Evolutionary conservation across 495 filamentous ascomycete genomes (phyloP), one percentile per base, ranked within the genome.

Genomic region (Neurospora discreta): DNA sequence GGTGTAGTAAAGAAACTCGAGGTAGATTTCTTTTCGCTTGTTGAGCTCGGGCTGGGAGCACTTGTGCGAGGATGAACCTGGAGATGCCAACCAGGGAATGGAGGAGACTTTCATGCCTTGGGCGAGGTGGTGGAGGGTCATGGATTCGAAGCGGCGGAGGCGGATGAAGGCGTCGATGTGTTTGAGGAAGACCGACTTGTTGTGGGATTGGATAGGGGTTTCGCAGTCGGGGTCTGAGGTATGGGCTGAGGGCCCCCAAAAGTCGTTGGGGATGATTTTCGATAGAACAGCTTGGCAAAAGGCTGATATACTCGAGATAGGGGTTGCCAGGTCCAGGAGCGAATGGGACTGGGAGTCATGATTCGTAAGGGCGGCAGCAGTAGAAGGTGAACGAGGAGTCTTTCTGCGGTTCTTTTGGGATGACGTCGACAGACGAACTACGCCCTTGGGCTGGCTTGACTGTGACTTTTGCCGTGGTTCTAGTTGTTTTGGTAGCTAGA

Each of bases 1-100:
- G 3, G 97, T 73, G 79, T 94, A 99, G 81, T 97, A 98, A 0
- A 98, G 73, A 70, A 98, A 89, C 76, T 99, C 95, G 68, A 88
- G 80, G 39, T 97, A 87, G 6, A 98, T 83, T 77, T 97, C 91
- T 20, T 78, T 84, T 9, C 95, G 90, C 81, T 98, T 98, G 30
- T 84, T 79, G 39, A 87, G 79, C 74, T 99, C 95, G 1, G 92
- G 89, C 52, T 84, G 78, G 23, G 92, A 89, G 39, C 91, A 84
- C 52, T 91, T 94, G 23, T 80, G 75, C 1, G 71, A 30, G 3
- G n/a, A 23, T 13, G 74, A 44, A 69, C 69, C 75, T 7, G 86
- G 84, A 42, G 90, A 87, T 3, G 82, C 80, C 43, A 97, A 86
- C 95, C 95, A 98, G 33, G 87, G 77, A 69, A 97, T 87, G 16